These are phyloP conservation scores for Arabidopsis arenosa DNA, from an alignment of 345 rosid species.

Conservation along the genomic window DNA sequence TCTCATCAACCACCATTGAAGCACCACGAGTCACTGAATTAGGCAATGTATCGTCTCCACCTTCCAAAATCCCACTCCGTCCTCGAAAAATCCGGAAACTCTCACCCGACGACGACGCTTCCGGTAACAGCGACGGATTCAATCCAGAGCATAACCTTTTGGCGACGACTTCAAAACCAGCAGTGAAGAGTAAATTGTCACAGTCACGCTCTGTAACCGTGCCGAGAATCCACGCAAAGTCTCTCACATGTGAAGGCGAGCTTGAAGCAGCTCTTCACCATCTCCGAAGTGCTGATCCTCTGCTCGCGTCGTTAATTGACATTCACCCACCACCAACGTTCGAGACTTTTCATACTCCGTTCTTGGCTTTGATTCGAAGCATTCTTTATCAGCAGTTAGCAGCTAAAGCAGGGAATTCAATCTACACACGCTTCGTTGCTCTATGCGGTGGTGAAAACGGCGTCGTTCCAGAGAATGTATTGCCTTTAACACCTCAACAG, in stretches of 20 bases:
- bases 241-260: conserved; percentile 88
- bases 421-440: conserved; percentile 82
- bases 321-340: conserved; percentile 73
- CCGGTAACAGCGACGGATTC: conserved; percentile 30
- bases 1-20: conserved; percentile 41
- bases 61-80: conserved; percentile 89
- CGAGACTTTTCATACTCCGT: conserved; percentile 80
- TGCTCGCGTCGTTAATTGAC: conserved; percentile 68
- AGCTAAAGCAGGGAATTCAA: conserved; percentile 82
- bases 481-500: conserved; percentile 73
- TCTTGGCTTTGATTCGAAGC: conserved; percentile 84
- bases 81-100: conserved; percentile 86
- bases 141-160: conserved; percentile 37
- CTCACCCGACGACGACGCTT: conserved; percentile 56
- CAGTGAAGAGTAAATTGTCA: conserved; percentile 34
- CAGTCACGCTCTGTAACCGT: conserved; percentile 51
- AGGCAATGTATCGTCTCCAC: conserved; percentile 55
- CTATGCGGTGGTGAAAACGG: conserved; percentile 84
- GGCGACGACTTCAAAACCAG: conserved; percentile 43
- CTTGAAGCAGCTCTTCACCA: conserved; percentile 75
- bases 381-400: conserved; percentile 95
- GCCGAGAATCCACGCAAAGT: conserved; percentile 62
- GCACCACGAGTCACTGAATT: conserved; percentile 45
- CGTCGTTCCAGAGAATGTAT: conserved; percentile 74
- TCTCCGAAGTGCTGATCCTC: conserved; percentile 81